phyloP scores from a whole-genome alignment of 2,329 filamentous ascomycete genomes.

The Colletotrichum costaricense region DNA sequence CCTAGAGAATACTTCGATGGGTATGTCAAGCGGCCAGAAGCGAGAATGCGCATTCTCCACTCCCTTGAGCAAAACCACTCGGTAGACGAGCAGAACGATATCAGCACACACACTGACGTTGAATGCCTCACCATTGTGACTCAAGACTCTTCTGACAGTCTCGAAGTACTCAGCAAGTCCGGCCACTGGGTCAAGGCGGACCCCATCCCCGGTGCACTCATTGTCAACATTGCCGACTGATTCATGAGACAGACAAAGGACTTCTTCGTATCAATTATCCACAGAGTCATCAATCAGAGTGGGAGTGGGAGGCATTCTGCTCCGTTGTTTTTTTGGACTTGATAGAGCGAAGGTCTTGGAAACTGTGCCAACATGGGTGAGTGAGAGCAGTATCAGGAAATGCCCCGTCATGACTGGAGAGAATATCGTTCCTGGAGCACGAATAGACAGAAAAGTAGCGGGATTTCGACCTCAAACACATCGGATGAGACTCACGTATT shows the following conservation, averaged over 20 bases:
- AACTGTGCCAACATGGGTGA: neutral
- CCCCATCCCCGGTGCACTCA: neutral
- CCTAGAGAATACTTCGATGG: neutral
- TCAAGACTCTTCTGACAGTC: neutral
- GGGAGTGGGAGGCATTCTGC: neutral
- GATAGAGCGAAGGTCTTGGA: neutral
- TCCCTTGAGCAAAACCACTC: neutral
- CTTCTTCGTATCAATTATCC: neutral
- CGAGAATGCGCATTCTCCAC: neutral
- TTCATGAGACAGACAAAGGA: neutral
- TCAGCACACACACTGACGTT: neutral
- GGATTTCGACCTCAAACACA: neutral
- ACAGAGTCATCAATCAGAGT: neutral
- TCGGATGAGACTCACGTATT: no score
- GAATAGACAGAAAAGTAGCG: neutral
- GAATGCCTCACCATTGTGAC: neutral
- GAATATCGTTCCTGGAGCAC: neutral
- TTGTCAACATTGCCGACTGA: neutral
- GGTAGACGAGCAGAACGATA: neutral
- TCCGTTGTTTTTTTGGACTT: neutral
- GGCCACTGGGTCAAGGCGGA: neutral
- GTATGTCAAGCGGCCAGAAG: neutral
- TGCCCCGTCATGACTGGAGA: neutral
- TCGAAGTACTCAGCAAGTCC: neutral
- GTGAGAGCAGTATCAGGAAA: neutral